Evolutionary conservation across 2,329 filamentous ascomycete species (phyloP).

Genomic region (Clonostachys chloroleuca): DNA sequence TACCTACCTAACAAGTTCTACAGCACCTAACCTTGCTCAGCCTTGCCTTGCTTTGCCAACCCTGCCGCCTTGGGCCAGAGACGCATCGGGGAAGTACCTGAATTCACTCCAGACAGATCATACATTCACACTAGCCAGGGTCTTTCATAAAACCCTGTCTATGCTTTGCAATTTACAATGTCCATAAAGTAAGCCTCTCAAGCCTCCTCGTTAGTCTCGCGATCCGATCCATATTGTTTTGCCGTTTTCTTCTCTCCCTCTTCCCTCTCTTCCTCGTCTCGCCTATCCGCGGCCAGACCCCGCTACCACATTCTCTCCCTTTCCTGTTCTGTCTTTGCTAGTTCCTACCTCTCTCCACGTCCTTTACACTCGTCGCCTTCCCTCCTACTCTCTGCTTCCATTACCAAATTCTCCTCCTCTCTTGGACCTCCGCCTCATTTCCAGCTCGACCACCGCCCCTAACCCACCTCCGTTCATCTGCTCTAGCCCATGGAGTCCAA

Average conservation of each 20-base stretch:
- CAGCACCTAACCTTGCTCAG: no score
- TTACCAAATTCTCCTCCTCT: not conserved
- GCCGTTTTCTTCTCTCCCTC: not conserved
- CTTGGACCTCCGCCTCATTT: slow-evolving; percentile 1
- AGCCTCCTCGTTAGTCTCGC: slow-evolving; percentile 6
- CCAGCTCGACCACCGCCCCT: not conserved
- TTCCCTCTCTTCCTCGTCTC: not conserved
- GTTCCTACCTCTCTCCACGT: not conserved
- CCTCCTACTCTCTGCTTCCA: not conserved
- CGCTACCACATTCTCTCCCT: not conserved
- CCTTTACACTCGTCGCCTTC: not conserved
- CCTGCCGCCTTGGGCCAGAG: no score
- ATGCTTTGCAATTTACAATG: slow-evolving; percentile 25
- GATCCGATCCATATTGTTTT: not conserved
- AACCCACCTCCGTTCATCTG: slow-evolving; percentile 1
- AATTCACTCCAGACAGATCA: no score
- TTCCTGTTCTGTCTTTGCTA: not conserved
- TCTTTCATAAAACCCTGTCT: slow-evolving; percentile 1
- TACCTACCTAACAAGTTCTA: no score
- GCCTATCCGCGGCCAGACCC: not conserved
- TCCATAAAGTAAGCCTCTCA: slow-evolving; percentile 48
- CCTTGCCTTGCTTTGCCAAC: no score
- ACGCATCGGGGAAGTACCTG: no score
- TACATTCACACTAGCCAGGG: not conserved
- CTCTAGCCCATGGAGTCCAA: slow-evolving; percentile 13